A percentile compares a stretch with the other conserved stretches of the same genome.
Conservation (phyloP, 2,329 filamentous ascomycete species). For the Metarhizium robertsii region DNA sequence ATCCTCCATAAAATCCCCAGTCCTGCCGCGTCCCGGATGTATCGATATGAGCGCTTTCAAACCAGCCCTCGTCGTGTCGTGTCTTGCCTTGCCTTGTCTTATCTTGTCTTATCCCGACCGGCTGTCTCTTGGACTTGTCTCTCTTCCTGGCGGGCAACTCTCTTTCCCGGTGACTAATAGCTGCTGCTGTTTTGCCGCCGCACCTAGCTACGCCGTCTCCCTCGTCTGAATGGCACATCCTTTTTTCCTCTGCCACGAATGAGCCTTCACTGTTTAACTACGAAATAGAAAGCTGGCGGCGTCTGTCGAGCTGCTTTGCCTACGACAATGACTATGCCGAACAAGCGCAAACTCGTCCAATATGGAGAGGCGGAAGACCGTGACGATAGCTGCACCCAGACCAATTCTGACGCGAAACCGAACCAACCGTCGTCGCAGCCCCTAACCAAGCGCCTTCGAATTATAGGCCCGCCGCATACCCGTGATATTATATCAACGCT, state of each 20-base stretch:
- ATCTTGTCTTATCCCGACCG: neutral
- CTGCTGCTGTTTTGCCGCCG: neutral
- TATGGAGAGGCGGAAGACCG: neutral
- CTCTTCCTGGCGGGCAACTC: too few species aligned
- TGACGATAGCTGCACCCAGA: neutral
- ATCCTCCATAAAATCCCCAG: too few species aligned
- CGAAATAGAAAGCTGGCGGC: neutral
- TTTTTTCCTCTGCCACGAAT: neutral
- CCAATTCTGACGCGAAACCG: neutral
- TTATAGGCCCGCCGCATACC: neutral
- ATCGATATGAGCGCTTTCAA: too few species aligned
- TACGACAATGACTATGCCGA: slow-evolving; percentile 11
- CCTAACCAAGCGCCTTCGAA: slow-evolving; percentile 1
- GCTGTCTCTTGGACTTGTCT: too few species aligned
- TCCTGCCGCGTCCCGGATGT: too few species aligned
- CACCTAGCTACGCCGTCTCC: neutral
- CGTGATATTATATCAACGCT: slow-evolving; percentile 60
- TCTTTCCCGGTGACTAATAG: neutral
- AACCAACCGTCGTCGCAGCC: neutral
- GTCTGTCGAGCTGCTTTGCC: neutral
- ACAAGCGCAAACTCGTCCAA: slow-evolving; percentile 15
- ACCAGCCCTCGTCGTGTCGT: too few species aligned
- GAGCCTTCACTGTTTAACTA: neutral
- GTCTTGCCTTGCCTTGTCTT: too few species aligned
- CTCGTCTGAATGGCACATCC: neutral